These are phyloP conservation scores for Sequoiadendron giganteum DNA, from an alignment of 75 land plant genomes.

Conservation along the genomic window DNA sequence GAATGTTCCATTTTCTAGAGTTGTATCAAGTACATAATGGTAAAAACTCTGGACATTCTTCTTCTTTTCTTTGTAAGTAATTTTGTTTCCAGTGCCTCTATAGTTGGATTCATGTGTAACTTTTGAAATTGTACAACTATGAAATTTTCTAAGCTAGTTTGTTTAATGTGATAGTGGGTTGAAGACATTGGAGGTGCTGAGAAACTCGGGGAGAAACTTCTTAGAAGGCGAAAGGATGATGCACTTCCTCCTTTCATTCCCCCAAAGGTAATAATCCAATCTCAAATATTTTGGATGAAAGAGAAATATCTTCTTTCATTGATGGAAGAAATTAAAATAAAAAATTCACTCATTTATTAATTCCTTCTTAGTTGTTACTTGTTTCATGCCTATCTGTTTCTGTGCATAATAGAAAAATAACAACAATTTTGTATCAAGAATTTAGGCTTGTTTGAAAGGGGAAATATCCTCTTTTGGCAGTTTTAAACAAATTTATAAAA, in stretches of 20 bases:
- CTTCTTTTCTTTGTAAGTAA: background rate
- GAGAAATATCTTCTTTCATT: background rate
- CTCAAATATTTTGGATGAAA: background rate
- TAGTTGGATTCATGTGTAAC: background rate
- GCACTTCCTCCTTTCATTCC: conserved; percentile 67
- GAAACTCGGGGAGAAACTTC: conserved; percentile 58
- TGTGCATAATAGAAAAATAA: background rate
- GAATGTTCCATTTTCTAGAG: too few relatives aligned
- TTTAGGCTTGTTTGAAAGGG: background rate
- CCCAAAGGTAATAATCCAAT: conserved; percentile 47
- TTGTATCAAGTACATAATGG: too few relatives aligned
- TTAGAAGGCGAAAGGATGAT: conserved; percentile 49
- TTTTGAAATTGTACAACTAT: background rate
- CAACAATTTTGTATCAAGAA: background rate
- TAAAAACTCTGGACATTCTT: too few relatives aligned
- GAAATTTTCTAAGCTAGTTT: background rate
- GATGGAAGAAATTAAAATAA: background rate
- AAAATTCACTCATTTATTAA: background rate
- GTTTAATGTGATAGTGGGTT: conserved; percentile 67
- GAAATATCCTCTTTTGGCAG: background rate
- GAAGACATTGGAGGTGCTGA: conserved; percentile 72
- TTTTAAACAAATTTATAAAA: background rate
- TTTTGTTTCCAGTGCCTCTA: background rate
- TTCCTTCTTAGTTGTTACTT: background rate
- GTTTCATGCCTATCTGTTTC: background rate